These are phyloP conservation scores for Takashimella koratensis DNA, from an alignment of 1,284 basidiomycete species.

Conservation along the genomic window DNA sequence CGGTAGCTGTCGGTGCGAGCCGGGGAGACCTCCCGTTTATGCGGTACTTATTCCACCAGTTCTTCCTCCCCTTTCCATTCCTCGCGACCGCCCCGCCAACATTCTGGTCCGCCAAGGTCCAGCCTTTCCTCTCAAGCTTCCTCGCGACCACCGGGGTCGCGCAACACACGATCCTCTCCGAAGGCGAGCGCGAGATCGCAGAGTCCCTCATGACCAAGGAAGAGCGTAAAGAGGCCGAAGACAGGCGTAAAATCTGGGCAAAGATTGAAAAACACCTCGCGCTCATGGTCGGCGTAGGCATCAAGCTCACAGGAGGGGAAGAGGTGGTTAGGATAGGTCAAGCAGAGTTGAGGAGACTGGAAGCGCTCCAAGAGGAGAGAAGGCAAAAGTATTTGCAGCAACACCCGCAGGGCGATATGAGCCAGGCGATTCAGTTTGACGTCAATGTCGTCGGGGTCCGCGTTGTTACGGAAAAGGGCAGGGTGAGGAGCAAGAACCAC, in stretches of 20 bases:
- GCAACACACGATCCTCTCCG: slow-evolving; percentile 38
- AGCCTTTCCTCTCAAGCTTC: slow-evolving; percentile 81
- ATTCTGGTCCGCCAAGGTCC: slow-evolving; percentile 88
- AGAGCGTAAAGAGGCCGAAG: slow-evolving; percentile 57
- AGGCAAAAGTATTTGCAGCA: slow-evolving; percentile 38
- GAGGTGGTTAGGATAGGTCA: slow-evolving; percentile 84
- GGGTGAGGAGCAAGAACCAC: slow-evolving; percentile 75
- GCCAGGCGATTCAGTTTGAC: slow-evolving; percentile 56
- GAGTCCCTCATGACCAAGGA: slow-evolving; percentile 47
- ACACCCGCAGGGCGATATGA: slow-evolving; percentile 26
- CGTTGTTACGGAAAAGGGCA: slow-evolving; percentile 71
- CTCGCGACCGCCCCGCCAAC: slow-evolving; percentile 76
- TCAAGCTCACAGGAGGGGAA: slow-evolving; percentile 75
- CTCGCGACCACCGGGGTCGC: slow-evolving; percentile 58
- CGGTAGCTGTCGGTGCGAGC: slow-evolving; percentile 28
- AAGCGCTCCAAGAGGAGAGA: slow-evolving; percentile 60
- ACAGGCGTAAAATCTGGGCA: slow-evolving; percentile 59
- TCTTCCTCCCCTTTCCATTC: slow-evolving; percentile 89
- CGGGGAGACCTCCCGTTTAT: slow-evolving; percentile 73
- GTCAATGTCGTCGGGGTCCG: slow-evolving; percentile 86
- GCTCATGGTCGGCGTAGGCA: slow-evolving; percentile 72
- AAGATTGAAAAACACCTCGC: slow-evolving; percentile 80
- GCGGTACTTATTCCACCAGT: slow-evolving; percentile 82
- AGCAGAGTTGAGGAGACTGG: slow-evolving; percentile 69
- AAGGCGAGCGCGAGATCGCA: slow-evolving; percentile 28